These are phyloP conservation scores for Cudoniella acicularis DNA, from an alignment of 495 filamentous ascomycete genomes.

Conservation along the genomic window DNA sequence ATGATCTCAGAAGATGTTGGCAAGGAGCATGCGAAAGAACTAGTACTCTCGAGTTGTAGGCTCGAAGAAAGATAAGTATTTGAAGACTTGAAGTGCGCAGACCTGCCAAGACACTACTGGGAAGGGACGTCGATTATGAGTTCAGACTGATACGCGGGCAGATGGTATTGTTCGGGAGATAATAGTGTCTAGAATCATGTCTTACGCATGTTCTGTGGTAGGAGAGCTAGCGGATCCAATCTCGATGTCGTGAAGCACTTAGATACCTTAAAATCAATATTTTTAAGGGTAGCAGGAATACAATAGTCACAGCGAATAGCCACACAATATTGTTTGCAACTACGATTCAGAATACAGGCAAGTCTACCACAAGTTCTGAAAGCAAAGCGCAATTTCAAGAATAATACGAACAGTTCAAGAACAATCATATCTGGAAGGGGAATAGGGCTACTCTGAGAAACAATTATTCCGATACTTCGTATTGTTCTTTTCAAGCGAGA, in stretches of 20 bases:
- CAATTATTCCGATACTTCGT: not conserved
- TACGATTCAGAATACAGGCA: not conserved
- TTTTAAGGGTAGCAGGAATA: not conserved
- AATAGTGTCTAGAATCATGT: too few relatives aligned
- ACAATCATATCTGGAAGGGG: not conserved
- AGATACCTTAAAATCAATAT: not conserved
- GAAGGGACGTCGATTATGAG: too few relatives aligned
- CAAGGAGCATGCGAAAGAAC: too few relatives aligned
- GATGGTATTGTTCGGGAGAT: too few relatives aligned
- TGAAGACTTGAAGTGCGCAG: too few relatives aligned
- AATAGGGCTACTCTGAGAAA: not conserved
- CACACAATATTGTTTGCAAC: conserved; percentile 1
- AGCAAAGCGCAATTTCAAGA: not conserved
- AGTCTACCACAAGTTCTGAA: not conserved
- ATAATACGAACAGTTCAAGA: not conserved
- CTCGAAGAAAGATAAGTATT: too few relatives aligned
- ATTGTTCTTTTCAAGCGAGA: conserved; percentile 13
- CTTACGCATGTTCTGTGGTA: too few relatives aligned
- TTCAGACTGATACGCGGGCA: too few relatives aligned
- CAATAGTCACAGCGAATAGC: not conserved
- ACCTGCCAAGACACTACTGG: too few relatives aligned
- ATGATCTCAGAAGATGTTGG: too few relatives aligned
- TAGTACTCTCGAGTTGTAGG: too few relatives aligned
- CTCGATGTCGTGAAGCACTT: conserved; percentile 9
- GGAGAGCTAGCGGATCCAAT: too few relatives aligned